These are phyloP conservation scores for Solanum lycopersicoides DNA, from an alignment of 257 asterid species.

Conservation along the genomic window DNA sequence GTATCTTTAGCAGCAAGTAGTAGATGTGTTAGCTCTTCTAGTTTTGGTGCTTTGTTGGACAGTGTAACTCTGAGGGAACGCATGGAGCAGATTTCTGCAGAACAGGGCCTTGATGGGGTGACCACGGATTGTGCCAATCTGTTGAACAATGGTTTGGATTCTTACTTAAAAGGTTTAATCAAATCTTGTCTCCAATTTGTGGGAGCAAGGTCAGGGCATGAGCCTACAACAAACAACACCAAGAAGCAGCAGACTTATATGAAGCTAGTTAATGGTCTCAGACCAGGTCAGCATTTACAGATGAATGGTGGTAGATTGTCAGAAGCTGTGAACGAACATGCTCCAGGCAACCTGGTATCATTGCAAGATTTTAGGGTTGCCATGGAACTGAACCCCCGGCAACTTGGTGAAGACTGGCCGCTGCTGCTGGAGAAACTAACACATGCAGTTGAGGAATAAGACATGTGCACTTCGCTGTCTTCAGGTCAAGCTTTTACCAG, in stretches of 20 bases:
- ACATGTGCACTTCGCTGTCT: conserved; percentile 17
- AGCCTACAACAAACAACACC: conserved; percentile 16
- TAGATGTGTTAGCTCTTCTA: conserved; percentile 29
- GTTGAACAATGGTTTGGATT: conserved; percentile 67
- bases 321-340: conserved; percentile 33
- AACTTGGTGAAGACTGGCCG: conserved; percentile 93
- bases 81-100: conserved; percentile 65
- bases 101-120: conserved; percentile 70
- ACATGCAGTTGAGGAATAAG: conserved; percentile 48
- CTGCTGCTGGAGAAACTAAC: conserved; percentile 65
- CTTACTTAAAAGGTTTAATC: conserved; percentile 56
- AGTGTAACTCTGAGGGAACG: conserved; percentile 45
- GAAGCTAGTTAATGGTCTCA: conserved; percentile 60
- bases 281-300: conserved; percentile 54
- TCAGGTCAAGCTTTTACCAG: conserved; percentile 8
- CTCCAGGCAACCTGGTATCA: conserved; percentile 23
- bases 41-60: conserved; percentile 51
- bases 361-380: conserved; percentile 78
- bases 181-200: conserved; percentile 52
- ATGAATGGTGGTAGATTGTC: conserved; percentile 29
- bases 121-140: conserved; percentile 63
- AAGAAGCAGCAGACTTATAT: conserved; percentile 24
- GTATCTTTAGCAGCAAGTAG: conserved; percentile 34
- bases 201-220: conserved; percentile 43
- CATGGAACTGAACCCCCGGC: conserved; percentile 79